Conservation (phyloP, 2,329 filamentous ascomycete genomes). For the Cladosporium sp. region DNA sequence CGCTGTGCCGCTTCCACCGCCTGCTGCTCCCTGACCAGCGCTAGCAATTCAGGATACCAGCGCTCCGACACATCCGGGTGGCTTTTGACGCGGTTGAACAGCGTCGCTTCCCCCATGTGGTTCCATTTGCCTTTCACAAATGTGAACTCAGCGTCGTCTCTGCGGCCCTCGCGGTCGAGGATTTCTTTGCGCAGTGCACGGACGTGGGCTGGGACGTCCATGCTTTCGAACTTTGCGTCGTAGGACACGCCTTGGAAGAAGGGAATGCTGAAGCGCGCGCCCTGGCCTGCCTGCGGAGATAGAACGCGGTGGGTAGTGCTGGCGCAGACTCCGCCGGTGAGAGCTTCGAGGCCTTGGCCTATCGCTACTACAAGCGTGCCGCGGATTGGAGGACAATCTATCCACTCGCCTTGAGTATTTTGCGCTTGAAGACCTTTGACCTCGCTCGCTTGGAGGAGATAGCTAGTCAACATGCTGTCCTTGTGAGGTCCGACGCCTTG, state of each 20-base stretch:
- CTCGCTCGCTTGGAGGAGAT: constrained; percentile 75
- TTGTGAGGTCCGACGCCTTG: constrained; percentile 76
- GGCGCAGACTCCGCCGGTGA: constrained; percentile 80
- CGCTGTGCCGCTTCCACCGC: constrained; percentile 6
- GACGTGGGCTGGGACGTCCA: constrained; percentile 67
- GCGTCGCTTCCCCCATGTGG: constrained; percentile 75
- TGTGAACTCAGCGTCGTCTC: constrained; percentile 83
- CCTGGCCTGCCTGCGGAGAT: constrained; percentile 68
- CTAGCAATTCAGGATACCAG: constrained; percentile 57
- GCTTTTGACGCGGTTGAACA: constrained; percentile 82
- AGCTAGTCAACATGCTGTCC: constrained; percentile 79
- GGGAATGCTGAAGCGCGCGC: constrained; percentile 75
- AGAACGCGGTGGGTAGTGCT: constrained; percentile 80
- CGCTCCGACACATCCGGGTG: constrained; percentile 83
- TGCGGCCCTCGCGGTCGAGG: constrained; percentile 53
- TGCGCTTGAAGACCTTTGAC: constrained; percentile 81
- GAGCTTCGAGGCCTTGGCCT: constrained; percentile 80
- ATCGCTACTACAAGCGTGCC: constrained; percentile 85
- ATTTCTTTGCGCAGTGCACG: constrained; percentile 62
- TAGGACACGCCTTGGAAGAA: constrained; percentile 87
- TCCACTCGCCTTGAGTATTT: constrained; percentile 75
- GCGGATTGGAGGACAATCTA: constrained; percentile 74
- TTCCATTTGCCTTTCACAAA: constrained; percentile 69
- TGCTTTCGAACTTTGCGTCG: constrained; percentile 75
- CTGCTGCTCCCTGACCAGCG: constrained; percentile 34